These are phyloP conservation scores for Saksenaea oblongispora DNA, from an alignment of 371 early-diverging fungal species.

Conservation along the genomic window DNA sequence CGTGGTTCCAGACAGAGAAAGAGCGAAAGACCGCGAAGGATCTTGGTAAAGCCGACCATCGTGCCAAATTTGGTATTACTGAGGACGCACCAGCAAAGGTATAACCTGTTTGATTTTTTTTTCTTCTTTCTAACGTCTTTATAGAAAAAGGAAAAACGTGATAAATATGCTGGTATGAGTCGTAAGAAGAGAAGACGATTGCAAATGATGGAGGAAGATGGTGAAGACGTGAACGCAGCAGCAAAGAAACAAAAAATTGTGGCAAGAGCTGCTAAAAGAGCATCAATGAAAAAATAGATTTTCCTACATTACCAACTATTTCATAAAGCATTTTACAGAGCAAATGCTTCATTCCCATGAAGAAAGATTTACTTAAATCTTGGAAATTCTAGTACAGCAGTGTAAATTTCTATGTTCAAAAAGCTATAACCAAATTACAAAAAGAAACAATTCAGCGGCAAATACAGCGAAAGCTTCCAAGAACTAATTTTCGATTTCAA, in stretches of 20 bases:
- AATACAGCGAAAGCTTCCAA: too few species aligned
- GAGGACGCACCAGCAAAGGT: conserved; percentile 22
- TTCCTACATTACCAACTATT: too few species aligned
- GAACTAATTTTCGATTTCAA: too few species aligned
- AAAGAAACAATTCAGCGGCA: too few species aligned
- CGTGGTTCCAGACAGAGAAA: conserved; percentile 88
- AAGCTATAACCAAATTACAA: too few species aligned
- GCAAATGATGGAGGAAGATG: conserved; percentile 63
- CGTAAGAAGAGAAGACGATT: conserved; percentile 64
- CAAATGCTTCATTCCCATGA: too few species aligned
- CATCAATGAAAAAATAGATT: conserved; percentile 11
- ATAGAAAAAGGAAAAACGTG: conserved; percentile 54
- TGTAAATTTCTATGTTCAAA: too few species aligned
- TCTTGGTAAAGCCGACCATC: conserved; percentile 14
- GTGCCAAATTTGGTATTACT: conserved; percentile 30
- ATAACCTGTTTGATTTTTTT: conserved; percentile 4
- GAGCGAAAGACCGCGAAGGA: conserved; percentile 54
- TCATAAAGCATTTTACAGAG: too few species aligned
- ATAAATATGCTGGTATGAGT: conserved; percentile 68
- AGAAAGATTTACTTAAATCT: too few species aligned
- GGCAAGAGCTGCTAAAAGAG: conserved; percentile 61
- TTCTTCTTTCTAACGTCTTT: not conserved
- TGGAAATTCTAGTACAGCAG: too few species aligned
- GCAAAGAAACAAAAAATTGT: conserved; percentile 39
- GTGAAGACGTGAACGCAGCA: conserved; percentile 51